Percentiles rank a stretch among this genome's conserved stretches.
phyloP scores from a whole-genome alignment of 805 yeast genomes.

The Metschnikowia kofuensis region DNA sequence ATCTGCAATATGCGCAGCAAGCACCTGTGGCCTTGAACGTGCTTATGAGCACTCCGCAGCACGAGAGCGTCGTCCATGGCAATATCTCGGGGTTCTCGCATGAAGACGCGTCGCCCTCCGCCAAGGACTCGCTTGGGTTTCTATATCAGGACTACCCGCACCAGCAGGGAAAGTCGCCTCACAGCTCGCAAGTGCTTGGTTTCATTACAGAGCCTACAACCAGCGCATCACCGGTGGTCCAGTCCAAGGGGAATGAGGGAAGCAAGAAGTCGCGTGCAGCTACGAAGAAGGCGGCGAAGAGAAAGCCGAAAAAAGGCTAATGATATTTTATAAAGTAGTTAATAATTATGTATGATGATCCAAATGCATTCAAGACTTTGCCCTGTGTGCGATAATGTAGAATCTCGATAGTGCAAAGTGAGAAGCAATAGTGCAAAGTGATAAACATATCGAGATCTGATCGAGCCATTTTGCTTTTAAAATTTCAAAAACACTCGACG shows the following conservation, averaged over 20 bases:
- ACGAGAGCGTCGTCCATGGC: constrained; percentile 24
- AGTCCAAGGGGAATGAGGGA: not conserved
- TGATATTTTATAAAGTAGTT: not conserved
- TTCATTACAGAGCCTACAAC: too few relatives aligned
- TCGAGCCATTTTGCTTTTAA: too few relatives aligned
- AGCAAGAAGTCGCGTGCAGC: not conserved
- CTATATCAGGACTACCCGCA: constrained; percentile 13
- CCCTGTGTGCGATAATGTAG: not conserved
- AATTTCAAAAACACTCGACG: too few relatives aligned
- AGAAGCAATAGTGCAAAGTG: too few relatives aligned
- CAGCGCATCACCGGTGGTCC: too few relatives aligned
- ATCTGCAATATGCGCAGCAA: constrained; percentile 9
- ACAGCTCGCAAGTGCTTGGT: not conserved
- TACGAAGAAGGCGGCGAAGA: constrained; percentile 9
- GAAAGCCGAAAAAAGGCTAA: constrained; percentile 7
- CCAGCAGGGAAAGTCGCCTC: constrained; percentile 3
- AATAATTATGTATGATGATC: too few relatives aligned
- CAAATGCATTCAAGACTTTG: too few relatives aligned
- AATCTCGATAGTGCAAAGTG: too few relatives aligned
- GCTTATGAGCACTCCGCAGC: constrained; percentile 46
- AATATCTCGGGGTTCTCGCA: not conserved
- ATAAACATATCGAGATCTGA: too few relatives aligned
- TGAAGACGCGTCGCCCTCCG: constrained; percentile 13
- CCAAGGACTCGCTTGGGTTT: constrained; percentile 11
- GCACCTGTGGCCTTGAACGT: constrained; percentile 20